Conservation (phyloP, 176 grass and related monocot genomes). For the Leersia perrieri region DNA sequence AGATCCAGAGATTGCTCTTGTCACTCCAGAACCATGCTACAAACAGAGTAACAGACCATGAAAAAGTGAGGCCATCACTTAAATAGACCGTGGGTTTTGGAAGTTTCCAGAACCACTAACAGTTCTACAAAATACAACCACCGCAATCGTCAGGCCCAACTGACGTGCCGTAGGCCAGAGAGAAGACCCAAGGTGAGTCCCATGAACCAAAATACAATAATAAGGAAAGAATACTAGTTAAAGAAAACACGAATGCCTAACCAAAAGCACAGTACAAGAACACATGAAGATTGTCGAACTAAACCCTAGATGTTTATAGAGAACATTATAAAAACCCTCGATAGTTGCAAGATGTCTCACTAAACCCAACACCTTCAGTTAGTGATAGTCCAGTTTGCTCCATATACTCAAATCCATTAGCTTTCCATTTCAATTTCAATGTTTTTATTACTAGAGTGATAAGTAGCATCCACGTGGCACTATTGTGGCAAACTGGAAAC, state of each 20-base stretch:
- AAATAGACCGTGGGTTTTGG: not conserved
- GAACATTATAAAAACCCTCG: not conserved
- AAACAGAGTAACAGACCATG: constrained; percentile 21
- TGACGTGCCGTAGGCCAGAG: not conserved
- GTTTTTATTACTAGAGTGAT: not conserved
- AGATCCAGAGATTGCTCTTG: constrained; percentile 43
- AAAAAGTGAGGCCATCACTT: not conserved
- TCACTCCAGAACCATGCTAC: constrained; percentile 55
- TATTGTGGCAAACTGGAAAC: not conserved
- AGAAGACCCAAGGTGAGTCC: not conserved
- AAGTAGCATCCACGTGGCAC: not conserved
- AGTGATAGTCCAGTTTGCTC: not conserved
- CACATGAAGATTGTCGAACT: not conserved
- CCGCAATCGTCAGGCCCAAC: not conserved
- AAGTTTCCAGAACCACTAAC: constrained; percentile 1
- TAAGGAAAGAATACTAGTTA: not conserved
- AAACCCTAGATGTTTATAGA: not conserved
- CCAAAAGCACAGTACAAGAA: not conserved
- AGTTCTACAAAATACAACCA: not conserved
- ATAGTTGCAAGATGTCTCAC: not conserved
- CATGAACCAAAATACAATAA: not conserved
- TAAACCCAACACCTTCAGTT: not conserved
- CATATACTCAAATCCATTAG: not conserved
- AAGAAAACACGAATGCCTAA: not conserved
- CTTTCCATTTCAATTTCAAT: not conserved